Percentiles rank a stretch among this genome's conserved stretches.
Evolutionary conservation across 345 rosid genomes (phyloP).

Genomic region (Linum lewisii): DNA sequence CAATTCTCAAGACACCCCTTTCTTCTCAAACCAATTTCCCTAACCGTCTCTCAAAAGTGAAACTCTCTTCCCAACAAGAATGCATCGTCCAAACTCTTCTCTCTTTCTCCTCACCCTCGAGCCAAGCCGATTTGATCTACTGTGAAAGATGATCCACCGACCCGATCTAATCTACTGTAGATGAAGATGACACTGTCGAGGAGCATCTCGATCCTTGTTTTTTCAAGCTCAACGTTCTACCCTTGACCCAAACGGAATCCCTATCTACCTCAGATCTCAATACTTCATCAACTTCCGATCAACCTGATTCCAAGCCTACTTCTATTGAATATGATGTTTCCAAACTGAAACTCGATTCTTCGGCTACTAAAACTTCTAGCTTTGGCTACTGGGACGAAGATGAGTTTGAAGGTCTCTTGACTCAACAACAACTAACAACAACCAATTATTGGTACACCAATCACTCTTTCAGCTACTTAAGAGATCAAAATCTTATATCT

Average conservation of each 20-base stretch:
- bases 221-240: slow-evolving; percentile 33
- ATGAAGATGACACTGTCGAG: slow-evolving; percentile 44
- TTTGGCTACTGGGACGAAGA: neutral
- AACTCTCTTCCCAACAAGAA: no score
- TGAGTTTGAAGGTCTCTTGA: neutral
- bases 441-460: neutral
- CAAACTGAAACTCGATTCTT: neutral
- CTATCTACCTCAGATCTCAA: slow-evolving; percentile 8
- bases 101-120: no score
- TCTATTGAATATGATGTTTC: neutral
- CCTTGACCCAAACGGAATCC: slow-evolving; percentile 43
- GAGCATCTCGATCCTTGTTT: slow-evolving; percentile 34
- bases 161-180: no score
- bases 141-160: no score
- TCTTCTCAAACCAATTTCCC: no score
- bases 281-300: slow-evolving; percentile 5
- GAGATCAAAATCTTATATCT: slow-evolving; percentile 13
- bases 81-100: no score
- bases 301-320: neutral
- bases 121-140: no score
- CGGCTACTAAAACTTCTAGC: neutral
- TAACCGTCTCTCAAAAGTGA: no score
- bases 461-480: neutral
- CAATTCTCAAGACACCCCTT: no score
- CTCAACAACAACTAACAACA: neutral